Percentiles rank a stretch among this genome's conserved stretches.
These are phyloP conservation scores for Fagopyrum tataricum DNA, from an alignment of 148 eudicot genomes.

Conservation along the genomic window DNA sequence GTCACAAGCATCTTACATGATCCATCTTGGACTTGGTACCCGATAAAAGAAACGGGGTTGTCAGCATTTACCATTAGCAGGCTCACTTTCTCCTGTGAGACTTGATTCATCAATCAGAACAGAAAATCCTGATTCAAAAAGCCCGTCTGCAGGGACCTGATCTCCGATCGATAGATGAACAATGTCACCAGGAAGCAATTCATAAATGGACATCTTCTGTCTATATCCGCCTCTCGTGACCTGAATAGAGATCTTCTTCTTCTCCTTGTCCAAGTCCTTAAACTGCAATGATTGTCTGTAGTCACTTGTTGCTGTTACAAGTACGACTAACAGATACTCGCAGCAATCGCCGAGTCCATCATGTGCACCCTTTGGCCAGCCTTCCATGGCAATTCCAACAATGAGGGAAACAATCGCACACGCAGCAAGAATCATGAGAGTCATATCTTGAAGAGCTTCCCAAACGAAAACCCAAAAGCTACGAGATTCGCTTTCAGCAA, in stretches of 20 bases:
- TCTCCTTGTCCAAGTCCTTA: conserved; percentile 22
- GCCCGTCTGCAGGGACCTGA: conserved; percentile 22
- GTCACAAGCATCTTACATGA: conserved; percentile 27
- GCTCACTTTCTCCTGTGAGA: conserved; percentile 24
- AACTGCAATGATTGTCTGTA: conserved; percentile 23
- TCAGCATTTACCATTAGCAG: conserved; percentile 13
- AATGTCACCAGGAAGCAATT: conserved; percentile 22
- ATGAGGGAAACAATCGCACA: conserved; percentile 22
- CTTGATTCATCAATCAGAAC: conserved; percentile 24
- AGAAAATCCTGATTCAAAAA: conserved; percentile 20
- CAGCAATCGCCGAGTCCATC: conserved; percentile 21
- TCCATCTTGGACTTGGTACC: conserved; percentile 24
- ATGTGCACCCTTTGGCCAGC: conserved; percentile 22
- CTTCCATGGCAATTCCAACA: conserved; percentile 24
- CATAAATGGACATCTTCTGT: conserved; percentile 21
- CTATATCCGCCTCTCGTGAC: conserved; percentile 20
- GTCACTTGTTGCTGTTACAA: conserved; percentile 24
- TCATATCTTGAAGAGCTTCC: conserved; percentile 21
- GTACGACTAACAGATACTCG: conserved; percentile 20
- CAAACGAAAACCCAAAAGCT: conserved; percentile 17
- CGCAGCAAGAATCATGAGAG: conserved; percentile 19
- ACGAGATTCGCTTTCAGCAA: conserved; percentile 14
- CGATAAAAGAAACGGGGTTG: conserved; percentile 19
- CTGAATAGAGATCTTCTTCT: conserved; percentile 23
- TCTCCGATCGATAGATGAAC: conserved; percentile 25